Conservation (phyloP, 2,329 filamentous ascomycete genomes). For the Scorias spongiosa region DNA sequence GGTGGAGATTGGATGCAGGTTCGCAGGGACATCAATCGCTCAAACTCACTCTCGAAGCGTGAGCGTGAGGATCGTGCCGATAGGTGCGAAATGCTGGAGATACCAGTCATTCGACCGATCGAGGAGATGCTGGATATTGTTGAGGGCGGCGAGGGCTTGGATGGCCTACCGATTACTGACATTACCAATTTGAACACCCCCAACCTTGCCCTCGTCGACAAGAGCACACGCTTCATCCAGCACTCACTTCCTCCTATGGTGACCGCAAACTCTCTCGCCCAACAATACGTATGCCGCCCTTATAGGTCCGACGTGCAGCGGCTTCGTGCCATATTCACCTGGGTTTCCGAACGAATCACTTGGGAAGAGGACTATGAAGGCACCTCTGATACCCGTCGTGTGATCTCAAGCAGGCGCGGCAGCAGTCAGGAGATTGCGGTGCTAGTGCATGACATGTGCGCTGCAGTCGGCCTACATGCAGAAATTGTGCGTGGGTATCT, state of each 20-base stretch:
- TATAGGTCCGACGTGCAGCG: constrained; percentile 90
- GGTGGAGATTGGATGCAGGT: constrained; percentile 92
- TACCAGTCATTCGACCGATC: constrained; percentile 74
- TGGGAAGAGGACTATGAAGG: constrained; percentile 95
- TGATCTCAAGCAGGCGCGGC: constrained; percentile 69
- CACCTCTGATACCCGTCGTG: constrained; percentile 65
- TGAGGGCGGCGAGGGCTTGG: constrained; percentile 77
- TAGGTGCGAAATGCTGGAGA: constrained; percentile 86
- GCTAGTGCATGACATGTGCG: constrained; percentile 85
- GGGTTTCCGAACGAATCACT: constrained; percentile 84
- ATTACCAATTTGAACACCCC: constrained; percentile 67
- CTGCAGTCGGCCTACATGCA: constrained; percentile 71
- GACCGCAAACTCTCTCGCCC: constrained; percentile 68
- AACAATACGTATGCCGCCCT: constrained; percentile 82
- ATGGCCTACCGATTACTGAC: constrained; percentile 69
- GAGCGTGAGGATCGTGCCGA: constrained; percentile 75
- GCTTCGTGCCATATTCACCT: constrained; percentile 87
- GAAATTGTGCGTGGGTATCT: constrained; percentile 83
- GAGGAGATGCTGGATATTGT: constrained; percentile 74
- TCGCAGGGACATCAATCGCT: constrained; percentile 84
- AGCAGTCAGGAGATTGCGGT: constrained; percentile 81
- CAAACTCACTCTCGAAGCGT: constrained; percentile 80
- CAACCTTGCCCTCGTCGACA: constrained; percentile 69
- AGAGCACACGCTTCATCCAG: constrained; percentile 74
- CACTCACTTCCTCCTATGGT: constrained; percentile 68